These are phyloP conservation scores for Pachyrhizus erosus DNA, from an alignment of 306 rosid species.

Conservation along the genomic window DNA sequence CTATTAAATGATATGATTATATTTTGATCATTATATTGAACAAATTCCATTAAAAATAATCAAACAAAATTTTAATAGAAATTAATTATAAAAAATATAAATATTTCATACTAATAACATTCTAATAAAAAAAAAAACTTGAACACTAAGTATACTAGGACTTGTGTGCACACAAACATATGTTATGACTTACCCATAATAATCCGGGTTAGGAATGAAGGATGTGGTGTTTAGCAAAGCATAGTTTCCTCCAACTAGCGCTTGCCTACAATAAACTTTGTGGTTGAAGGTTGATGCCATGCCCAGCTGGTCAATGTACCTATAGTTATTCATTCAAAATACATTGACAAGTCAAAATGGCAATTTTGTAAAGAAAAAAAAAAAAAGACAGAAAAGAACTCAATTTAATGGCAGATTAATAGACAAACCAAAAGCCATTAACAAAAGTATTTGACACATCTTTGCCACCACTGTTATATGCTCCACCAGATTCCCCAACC, in stretches of 20 bases:
- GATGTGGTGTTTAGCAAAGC: constrained; percentile 66
- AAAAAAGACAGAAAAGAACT: not conserved
- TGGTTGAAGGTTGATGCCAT: constrained; percentile 65
- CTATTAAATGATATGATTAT: not conserved
- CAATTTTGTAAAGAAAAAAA: not conserved
- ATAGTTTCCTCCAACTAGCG: constrained; percentile 75
- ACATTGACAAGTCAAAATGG: not conserved
- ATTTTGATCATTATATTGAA: not conserved
- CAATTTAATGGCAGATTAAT: not conserved
- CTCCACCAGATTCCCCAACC: constrained; percentile 86
- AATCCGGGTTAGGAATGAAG: constrained; percentile 74
- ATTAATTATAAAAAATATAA: too few relatives aligned
- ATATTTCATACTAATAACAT: too few relatives aligned
- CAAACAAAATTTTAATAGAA: too few relatives aligned
- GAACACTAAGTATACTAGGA: not conserved
- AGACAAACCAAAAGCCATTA: constrained; percentile 64
- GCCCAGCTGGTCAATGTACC: constrained; percentile 78
- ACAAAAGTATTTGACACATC: constrained; percentile 66
- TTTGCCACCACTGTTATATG: constrained; percentile 78
- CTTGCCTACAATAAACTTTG: constrained; percentile 68
- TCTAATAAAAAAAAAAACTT: too few relatives aligned
- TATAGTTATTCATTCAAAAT: constrained; percentile 17
- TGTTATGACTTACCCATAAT: constrained; percentile 52
- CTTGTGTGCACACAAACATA: not conserved
- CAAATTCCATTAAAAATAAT: too few relatives aligned